Evolutionary conservation across 2,329 filamentous ascomycete species (phyloP).

Genomic region (Diaporthe sp.): DNA sequence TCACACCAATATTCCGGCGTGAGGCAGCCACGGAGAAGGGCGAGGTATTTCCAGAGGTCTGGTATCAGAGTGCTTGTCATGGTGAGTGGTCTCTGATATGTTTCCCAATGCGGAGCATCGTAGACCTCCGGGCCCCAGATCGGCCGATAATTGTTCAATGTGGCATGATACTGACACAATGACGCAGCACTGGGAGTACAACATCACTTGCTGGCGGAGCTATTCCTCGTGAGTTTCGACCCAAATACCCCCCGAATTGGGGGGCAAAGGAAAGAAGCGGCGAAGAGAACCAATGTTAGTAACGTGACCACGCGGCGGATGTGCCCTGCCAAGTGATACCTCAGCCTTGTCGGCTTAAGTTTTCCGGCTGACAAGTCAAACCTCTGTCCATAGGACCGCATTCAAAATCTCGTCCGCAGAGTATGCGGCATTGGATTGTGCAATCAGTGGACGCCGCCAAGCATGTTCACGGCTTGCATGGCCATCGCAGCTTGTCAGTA

Average conservation of each 20-base stretch:
- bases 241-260: conserved; percentile 63
- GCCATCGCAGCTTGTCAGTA: conserved; percentile 63
- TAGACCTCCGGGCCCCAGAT: neutral
- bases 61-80: conserved; percentile 66
- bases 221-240: conserved; percentile 67
- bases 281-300: conserved; percentile 53
- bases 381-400: conserved; percentile 47
- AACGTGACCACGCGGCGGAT: neutral
- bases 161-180: conserved; percentile 21
- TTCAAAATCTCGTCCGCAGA: conserved; percentile 58
- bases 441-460: conserved; percentile 65
- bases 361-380: conserved; percentile 1
- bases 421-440: conserved; percentile 69
- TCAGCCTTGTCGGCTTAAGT: conserved; percentile 10
- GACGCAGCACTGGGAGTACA: conserved; percentile 66
- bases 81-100: conserved; percentile 46
- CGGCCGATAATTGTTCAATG: neutral
- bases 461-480: conserved; percentile 66
- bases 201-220: conserved; percentile 67
- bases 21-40: conserved; percentile 44
- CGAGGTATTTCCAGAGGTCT: conserved; percentile 66
- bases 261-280: conserved; percentile 48
- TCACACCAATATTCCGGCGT: conserved; percentile 63
- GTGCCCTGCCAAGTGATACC: neutral
- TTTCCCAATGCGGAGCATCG: neutral